Evolutionary conservation across 2,329 filamentous ascomycete genomes (phyloP).

Genomic region (Microdochium trichocladiopsis): DNA sequence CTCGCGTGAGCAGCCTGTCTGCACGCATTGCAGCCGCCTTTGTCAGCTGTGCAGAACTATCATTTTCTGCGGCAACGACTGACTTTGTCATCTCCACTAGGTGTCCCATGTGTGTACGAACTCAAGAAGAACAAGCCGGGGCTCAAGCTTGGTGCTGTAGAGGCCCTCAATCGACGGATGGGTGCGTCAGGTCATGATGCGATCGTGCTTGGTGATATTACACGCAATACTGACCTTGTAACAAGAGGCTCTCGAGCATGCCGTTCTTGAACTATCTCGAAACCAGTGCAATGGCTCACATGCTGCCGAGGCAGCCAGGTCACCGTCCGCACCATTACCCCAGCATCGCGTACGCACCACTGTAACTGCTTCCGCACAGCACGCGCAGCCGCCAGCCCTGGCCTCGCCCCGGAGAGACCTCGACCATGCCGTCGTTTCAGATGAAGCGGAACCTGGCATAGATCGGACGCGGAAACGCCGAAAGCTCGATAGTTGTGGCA

Average conservation of each 20-base stretch:
- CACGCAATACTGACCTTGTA: not conserved
- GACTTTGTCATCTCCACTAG: slow-evolving; percentile 4
- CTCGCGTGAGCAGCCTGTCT: slow-evolving; percentile 22
- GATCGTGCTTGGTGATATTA: not conserved
- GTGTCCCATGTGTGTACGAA: slow-evolving; percentile 10
- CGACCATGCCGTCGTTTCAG: not conserved
- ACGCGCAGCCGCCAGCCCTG: not conserved
- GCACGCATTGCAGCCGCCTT: slow-evolving; percentile 20
- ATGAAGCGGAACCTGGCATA: not conserved
- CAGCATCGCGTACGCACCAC: not conserved
- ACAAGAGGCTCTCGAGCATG: not conserved
- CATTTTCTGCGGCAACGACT: slow-evolving; percentile 4
- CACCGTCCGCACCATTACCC: not conserved
- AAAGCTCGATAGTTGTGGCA: not conserved
- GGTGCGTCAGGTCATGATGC: slow-evolving; percentile 6
- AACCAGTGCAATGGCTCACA: not conserved
- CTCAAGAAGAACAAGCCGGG: slow-evolving; percentile 15
- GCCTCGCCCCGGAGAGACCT: not conserved
- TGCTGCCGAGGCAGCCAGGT: not conserved
- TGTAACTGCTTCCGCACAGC: slow-evolving; percentile 5
- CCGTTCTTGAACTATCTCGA: not conserved
- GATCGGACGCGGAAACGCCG: not conserved
- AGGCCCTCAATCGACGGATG: slow-evolving; percentile 11
- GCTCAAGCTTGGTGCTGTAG: slow-evolving; percentile 13
- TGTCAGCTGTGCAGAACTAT: slow-evolving; percentile 9